Conservation (phyloP, 2,329 filamentous ascomycete species). For the Fusarium sp. region DNA sequence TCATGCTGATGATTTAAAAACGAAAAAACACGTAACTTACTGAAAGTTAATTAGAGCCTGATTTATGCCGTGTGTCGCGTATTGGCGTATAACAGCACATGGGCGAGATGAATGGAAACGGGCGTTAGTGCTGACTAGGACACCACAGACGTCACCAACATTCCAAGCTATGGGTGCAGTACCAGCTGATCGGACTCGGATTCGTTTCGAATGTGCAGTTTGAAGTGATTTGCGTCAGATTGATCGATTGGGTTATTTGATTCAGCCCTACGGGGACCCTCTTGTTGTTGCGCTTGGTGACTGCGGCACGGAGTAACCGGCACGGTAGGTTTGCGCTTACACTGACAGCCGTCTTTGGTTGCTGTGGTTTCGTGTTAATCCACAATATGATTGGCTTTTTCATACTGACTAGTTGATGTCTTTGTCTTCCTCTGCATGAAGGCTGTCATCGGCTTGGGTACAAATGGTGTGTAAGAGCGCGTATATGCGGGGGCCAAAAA, state of each 20-base stretch:
- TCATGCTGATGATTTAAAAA: not conserved
- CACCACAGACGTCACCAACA: constrained; percentile 19
- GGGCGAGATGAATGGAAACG: not conserved
- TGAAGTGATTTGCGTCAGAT: no score
- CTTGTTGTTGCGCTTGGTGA: not conserved
- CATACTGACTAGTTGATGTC: no score
- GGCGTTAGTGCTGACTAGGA: constrained; percentile 24
- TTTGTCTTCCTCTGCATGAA: no score
- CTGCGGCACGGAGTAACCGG: not conserved
- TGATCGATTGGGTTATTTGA: not conserved
- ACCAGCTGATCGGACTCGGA: not conserved
- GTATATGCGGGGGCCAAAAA: not conserved
- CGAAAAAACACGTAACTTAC: constrained; percentile 1
- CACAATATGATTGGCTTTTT: not conserved
- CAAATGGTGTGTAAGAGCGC: no score
- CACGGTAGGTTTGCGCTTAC: not conserved
- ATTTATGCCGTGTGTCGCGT: constrained; percentile 23
- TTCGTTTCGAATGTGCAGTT: not conserved
- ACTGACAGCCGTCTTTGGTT: not conserved
- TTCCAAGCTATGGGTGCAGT: not conserved
- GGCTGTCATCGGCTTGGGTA: no score
- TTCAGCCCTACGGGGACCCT: not conserved
- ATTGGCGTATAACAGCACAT: constrained; percentile 9
- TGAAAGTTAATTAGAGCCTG: constrained; percentile 24
- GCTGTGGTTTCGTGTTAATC: not conserved